Conservation (phyloP, 768 basidiomycete species). For the Inosperma sp. region DNA sequence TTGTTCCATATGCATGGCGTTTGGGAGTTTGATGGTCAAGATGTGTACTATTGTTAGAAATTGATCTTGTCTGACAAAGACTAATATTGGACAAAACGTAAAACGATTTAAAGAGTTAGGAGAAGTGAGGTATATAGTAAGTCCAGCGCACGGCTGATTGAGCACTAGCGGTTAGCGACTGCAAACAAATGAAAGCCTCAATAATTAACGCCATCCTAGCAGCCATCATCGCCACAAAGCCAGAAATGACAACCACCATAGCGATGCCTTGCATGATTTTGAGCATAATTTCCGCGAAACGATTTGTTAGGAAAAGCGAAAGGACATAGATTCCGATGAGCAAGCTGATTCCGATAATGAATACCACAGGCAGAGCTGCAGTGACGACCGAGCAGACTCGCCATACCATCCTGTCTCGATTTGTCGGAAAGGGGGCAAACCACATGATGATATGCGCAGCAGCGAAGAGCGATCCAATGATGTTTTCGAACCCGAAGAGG, state of each 20-base stretch:
- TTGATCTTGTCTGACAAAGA: too few species aligned
- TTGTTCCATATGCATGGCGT: too few species aligned
- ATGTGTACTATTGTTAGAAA: too few species aligned
- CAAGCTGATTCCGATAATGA: not conserved
- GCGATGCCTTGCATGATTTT: conserved; percentile 1
- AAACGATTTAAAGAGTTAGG: conserved; percentile 13
- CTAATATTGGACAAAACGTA: not conserved
- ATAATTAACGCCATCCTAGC: conserved; percentile 3
- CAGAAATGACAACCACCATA: not conserved
- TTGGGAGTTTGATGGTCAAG: too few species aligned
- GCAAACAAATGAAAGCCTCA: conserved; percentile 4
- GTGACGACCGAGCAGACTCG: not conserved
- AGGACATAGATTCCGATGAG: not conserved
- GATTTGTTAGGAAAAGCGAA: not conserved
- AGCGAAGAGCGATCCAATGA: conserved; percentile 3
- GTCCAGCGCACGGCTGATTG: not conserved
- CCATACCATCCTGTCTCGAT: conserved; percentile 8
- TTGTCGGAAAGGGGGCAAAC: conserved; percentile 6
- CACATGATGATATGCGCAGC: conserved; percentile 6
- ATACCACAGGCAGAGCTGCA: conserved; percentile 1
- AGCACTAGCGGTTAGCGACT: not conserved
- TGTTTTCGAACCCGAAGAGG: conserved; percentile 1
- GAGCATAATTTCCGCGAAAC: not conserved
- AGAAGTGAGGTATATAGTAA: conserved; percentile 8
- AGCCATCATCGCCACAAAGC: not conserved